Evolutionary conservation across 768 basidiomycete genomes (phyloP).

Genomic region (Naganishia randhawae): DNA sequence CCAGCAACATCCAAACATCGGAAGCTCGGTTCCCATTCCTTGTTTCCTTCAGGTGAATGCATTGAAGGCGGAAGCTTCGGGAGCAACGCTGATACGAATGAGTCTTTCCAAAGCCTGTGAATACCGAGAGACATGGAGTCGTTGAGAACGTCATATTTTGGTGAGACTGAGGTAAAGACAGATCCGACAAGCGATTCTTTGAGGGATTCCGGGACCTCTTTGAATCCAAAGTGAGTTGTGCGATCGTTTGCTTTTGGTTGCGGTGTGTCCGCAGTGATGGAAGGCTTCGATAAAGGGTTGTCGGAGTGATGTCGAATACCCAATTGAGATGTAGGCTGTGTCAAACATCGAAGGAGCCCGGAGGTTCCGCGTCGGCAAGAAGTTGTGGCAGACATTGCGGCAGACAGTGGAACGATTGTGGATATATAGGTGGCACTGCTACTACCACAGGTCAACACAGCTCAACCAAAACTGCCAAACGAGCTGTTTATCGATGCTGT

Average conservation of each 20-base stretch:
- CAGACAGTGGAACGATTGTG: not conserved
- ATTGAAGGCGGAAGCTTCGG: slow-evolving; percentile 59
- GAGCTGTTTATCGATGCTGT: too few species aligned
- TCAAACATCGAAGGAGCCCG: too few species aligned
- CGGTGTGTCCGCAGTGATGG: not conserved
- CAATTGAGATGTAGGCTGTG: not conserved
- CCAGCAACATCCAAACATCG: slow-evolving; percentile 94
- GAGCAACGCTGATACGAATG: slow-evolving; percentile 68
- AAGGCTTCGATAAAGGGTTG: slow-evolving; percentile 13
- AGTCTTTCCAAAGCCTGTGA: slow-evolving; percentile 95
- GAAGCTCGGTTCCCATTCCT: slow-evolving; percentile 61
- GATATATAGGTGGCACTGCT: too few species aligned
- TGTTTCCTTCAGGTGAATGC: slow-evolving; percentile 38
- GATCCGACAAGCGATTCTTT: slow-evolving; percentile 88
- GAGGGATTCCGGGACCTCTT: slow-evolving; percentile 73
- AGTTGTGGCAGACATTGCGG: not conserved
- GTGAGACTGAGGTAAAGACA: slow-evolving; percentile 93
- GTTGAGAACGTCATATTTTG: slow-evolving; percentile 96
- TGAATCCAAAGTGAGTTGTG: slow-evolving; percentile 85
- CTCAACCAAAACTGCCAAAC: too few species aligned
- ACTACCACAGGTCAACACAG: not conserved
- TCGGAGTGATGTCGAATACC: not conserved
- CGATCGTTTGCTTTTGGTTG: slow-evolving; percentile 19
- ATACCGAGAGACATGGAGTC: slow-evolving; percentile 97
- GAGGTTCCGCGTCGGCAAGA: not conserved